phyloP scores from a whole-genome alignment of 164 flowering plant genomes.

The Saururus chinensis region DNA sequence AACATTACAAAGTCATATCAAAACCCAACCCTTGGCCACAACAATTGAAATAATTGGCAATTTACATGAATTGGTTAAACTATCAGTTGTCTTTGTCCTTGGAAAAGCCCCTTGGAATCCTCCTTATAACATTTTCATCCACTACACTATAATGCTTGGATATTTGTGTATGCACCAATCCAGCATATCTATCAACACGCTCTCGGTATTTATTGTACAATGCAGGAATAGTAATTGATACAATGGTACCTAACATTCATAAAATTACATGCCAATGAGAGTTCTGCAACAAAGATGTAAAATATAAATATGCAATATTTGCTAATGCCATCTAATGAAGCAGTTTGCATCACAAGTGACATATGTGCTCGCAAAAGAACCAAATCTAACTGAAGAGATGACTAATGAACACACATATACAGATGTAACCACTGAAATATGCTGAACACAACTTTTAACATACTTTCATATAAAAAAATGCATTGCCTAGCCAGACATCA shows the following conservation, averaged over 20 bases:
- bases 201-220: conserved; percentile 60
- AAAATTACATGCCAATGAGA: neutral
- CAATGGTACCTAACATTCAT: conserved; percentile 45
- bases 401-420: no score
- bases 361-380: neutral
- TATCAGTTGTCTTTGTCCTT: conserved; percentile 47
- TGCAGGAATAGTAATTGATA: conserved; percentile 71
- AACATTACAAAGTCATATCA: neutral
- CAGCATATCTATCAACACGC: conserved; percentile 57
- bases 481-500: no score
- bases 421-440: no score
- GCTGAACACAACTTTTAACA: no score
- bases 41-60: neutral
- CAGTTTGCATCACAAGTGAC: neutral
- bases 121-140: conserved; percentile 60
- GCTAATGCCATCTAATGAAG: neutral
- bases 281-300: neutral
- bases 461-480: no score
- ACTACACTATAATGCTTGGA: conserved; percentile 64
- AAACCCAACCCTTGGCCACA: neutral
- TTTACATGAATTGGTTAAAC: neutral
- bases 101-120: conserved; percentile 41
- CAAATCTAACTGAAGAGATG: no score
- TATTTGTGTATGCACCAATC: conserved; percentile 44
- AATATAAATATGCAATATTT: neutral